These are phyloP conservation scores for Plasmodium cynomolgi DNA, from an alignment of 169 alveolate species.

Conservation along the genomic window DNA sequence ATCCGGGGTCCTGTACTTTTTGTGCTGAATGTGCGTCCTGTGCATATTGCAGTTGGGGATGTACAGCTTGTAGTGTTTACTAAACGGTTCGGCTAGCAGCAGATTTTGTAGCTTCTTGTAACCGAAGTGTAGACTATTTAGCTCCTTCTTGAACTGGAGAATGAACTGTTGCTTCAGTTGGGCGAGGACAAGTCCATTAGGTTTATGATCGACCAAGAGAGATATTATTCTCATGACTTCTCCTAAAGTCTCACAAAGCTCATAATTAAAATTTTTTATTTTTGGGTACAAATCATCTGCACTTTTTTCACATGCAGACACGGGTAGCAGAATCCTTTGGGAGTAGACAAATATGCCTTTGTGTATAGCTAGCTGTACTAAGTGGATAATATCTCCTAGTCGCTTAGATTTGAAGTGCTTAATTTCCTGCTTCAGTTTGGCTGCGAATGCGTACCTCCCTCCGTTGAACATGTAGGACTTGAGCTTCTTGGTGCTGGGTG, in stretches of 20 bases:
- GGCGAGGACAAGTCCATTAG: constrained; percentile 83
- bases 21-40: constrained; percentile 84
- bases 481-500: constrained; percentile 20
- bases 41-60: constrained; percentile 84
- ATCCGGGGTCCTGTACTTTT: constrained; percentile 79
- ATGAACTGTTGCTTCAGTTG: constrained; percentile 86
- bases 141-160: constrained; percentile 83
- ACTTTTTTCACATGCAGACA: constrained; percentile 85
- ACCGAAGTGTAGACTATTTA: constrained; percentile 82
- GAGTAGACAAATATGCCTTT: constrained; percentile 85
- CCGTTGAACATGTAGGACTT: constrained; percentile 81
- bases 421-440: constrained; percentile 78
- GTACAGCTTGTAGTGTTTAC: constrained; percentile 76
- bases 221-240: constrained; percentile 82
- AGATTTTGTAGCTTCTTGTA: constrained; percentile 82
- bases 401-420: constrained; percentile 81
- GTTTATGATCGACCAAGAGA: constrained; percentile 81
- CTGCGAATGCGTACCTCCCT: constrained; percentile 87
- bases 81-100: constrained; percentile 80
- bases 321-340: constrained; percentile 84
- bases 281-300: constrained; percentile 86
- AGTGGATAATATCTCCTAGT: constrained; percentile 84
- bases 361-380: constrained; percentile 85
- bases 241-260: constrained; percentile 78
- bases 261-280: constrained; percentile 77